Percentiles rank a stretch among this genome's conserved stretches.
phyloP scores from a whole-genome alignment of 2,329 filamentous ascomycete species.

The Paecilomyces variotii region DNA sequence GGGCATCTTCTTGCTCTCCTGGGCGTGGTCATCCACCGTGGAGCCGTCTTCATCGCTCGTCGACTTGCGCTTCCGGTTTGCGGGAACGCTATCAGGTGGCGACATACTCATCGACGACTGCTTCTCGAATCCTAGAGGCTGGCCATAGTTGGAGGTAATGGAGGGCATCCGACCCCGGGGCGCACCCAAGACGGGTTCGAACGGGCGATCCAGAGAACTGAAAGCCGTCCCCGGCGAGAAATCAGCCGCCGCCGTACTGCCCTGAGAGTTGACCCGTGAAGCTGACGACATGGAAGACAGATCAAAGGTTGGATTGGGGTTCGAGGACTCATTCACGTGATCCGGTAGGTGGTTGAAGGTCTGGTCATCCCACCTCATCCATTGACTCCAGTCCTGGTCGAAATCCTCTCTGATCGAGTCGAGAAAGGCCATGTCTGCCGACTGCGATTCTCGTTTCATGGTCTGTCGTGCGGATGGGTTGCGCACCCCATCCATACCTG shows the following conservation, averaged over 20 bases:
- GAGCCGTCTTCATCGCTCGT: conserved; percentile 45
- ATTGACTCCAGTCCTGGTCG: conserved; percentile 37
- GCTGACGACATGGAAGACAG: conserved; percentile 14
- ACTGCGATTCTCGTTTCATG: conserved; percentile 11
- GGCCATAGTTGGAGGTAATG: background rate
- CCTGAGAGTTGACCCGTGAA: conserved; percentile 15
- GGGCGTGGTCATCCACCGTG: conserved; percentile 37
- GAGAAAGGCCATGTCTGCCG: conserved; percentile 11
- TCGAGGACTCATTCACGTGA: conserved; percentile 15
- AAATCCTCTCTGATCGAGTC: conserved; percentile 18
- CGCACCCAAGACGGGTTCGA: conserved; percentile 10
- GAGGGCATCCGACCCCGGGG: conserved; percentile 1
- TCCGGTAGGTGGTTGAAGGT: conserved; percentile 22
- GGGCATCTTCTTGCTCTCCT: conserved; percentile 46
- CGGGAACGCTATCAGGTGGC: conserved; percentile 15
- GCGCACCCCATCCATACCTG: background rate
- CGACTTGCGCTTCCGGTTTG: conserved; percentile 60
- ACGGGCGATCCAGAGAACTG: conserved; percentile 21
- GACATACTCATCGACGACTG: conserved; percentile 14
- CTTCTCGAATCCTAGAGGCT: conserved; percentile 4
- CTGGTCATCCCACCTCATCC: conserved; percentile 39
- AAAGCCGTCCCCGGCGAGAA: conserved; percentile 25
- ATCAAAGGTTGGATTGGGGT: conserved; percentile 12
- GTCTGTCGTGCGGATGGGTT: background rate
- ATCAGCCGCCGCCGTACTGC: conserved; percentile 12